Conservation (phyloP, 768 basidiomycete species). For the Scleroderma bovista region DNA sequence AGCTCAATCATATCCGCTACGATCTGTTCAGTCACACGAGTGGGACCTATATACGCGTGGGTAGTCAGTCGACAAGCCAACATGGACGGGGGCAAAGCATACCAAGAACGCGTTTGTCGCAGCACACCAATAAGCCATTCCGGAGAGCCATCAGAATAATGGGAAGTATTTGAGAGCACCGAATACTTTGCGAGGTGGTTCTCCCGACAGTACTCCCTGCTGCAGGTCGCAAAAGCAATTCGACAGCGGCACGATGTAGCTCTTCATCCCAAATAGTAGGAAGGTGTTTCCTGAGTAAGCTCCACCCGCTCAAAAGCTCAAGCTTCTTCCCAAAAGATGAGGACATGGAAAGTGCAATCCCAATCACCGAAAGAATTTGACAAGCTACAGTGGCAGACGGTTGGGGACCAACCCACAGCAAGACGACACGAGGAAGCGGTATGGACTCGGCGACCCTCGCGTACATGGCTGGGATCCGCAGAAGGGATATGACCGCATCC, state of each 20-base stretch:
- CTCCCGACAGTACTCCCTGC: not conserved
- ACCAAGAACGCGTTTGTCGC: slow-evolving; percentile 17
- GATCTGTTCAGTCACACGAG: slow-evolving; percentile 28
- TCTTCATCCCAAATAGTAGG: slow-evolving; percentile 63
- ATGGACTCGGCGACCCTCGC: slow-evolving; percentile 68
- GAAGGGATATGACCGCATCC: slow-evolving; percentile 53
- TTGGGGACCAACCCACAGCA: slow-evolving; percentile 76
- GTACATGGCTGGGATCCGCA: slow-evolving; percentile 52
- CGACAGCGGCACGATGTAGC: slow-evolving; percentile 65
- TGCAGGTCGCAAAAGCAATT: slow-evolving; percentile 56
- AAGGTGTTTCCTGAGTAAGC: slow-evolving; percentile 59
- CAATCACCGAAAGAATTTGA: slow-evolving; percentile 56
- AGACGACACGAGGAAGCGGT: slow-evolving; percentile 71
- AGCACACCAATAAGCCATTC: slow-evolving; percentile 40
- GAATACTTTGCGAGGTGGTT: slow-evolving; percentile 28
- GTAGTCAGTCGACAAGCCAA: not conserved
- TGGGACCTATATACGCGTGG: slow-evolving; percentile 14
- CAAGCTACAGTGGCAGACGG: slow-evolving; percentile 55
- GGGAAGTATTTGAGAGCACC: slow-evolving; percentile 66
- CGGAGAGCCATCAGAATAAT: slow-evolving; percentile 68
- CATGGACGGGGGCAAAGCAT: not conserved
- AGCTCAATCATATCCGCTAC: slow-evolving; percentile 66
- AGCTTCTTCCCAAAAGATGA: slow-evolving; percentile 74
- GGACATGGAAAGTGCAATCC: slow-evolving; percentile 48
- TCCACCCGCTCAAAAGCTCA: slow-evolving; percentile 83